Conservation (phyloP, 768 basidiomycete species). For the Lyophyllum atratum region DNA sequence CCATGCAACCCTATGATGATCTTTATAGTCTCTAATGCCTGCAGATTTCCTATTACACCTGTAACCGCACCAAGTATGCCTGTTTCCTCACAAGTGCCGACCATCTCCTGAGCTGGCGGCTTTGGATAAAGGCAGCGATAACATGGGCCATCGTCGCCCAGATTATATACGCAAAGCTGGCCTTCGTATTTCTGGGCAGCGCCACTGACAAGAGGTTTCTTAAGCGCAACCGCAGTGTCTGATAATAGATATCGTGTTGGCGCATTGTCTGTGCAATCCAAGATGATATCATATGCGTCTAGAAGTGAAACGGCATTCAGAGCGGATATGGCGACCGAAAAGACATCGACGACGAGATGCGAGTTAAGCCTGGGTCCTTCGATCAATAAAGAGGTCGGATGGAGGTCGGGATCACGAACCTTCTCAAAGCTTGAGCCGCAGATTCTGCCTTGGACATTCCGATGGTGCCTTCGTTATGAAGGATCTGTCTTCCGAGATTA, state of each 20-base stretch:
- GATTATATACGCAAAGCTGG: slow-evolving; percentile 77
- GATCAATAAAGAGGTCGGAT: background rate
- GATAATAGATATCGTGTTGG: slow-evolving; percentile 92
- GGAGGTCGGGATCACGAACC: slow-evolving; percentile 39
- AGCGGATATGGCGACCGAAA: slow-evolving; percentile 54
- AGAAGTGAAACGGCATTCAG: slow-evolving; percentile 57
- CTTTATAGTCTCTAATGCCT: slow-evolving; percentile 89
- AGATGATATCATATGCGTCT: slow-evolving; percentile 33
- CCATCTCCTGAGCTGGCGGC: slow-evolving; percentile 62
- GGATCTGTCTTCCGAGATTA: slow-evolving; percentile 65
- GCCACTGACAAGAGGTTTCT: slow-evolving; percentile 50
- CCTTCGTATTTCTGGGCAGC: slow-evolving; percentile 89
- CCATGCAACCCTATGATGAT: slow-evolving; percentile 26
- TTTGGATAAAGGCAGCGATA: slow-evolving; percentile 93
- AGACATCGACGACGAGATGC: slow-evolving; percentile 55
- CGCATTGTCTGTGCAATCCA: slow-evolving; percentile 59
- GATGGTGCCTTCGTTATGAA: slow-evolving; percentile 76
- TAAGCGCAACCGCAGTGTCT: slow-evolving; percentile 74
- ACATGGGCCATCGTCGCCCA: slow-evolving; percentile 75
- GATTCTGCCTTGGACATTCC: slow-evolving; percentile 83
- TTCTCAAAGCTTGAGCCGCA: slow-evolving; percentile 67
- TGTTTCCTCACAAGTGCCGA: slow-evolving; percentile 83
- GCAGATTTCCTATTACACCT: slow-evolving; percentile 86
- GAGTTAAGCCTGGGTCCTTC: slow-evolving; percentile 68
- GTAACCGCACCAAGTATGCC: slow-evolving; percentile 90